A percentile compares a stretch with the other conserved stretches of the same genome.
These are phyloP conservation scores for Sarocladiaceae sp. DNA, from an alignment of 2,329 filamentous ascomycete species.

Conservation along the genomic window DNA sequence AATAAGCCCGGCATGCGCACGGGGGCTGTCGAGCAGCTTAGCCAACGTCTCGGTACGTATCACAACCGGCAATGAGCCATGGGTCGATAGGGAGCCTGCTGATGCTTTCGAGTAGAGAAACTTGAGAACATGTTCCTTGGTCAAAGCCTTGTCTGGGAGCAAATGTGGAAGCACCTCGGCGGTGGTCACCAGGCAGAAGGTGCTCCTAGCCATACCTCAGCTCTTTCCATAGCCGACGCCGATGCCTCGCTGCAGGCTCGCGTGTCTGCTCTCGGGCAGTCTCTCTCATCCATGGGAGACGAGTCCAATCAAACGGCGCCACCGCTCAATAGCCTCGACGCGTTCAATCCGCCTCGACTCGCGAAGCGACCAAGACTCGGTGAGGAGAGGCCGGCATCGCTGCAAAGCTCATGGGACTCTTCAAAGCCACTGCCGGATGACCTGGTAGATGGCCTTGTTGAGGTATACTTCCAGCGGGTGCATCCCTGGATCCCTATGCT, in stretches of 20 bases:
- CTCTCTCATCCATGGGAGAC: not conserved
- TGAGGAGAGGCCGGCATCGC: not conserved
- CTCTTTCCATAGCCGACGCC: not conserved
- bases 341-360: not conserved
- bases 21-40: constrained; percentile 29
- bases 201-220: not conserved
- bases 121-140: constrained; percentile 35
- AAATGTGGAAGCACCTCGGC: constrained; percentile 20
- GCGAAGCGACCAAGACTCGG: not conserved
- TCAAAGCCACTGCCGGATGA: constrained; percentile 19
- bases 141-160: constrained; percentile 30
- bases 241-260: not conserved
- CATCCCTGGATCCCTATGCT: constrained; percentile 33
- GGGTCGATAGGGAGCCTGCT: constrained; percentile 15
- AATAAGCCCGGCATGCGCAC: constrained; percentile 28
- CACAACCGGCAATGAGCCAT: too few relatives aligned
- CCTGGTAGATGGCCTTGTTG: constrained; percentile 27
- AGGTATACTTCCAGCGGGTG: constrained; percentile 30
- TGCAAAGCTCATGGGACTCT: not conserved
- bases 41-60: constrained; percentile 18
- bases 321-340: not conserved
- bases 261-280: not conserved
- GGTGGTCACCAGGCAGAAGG: not conserved
- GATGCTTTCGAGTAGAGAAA: constrained; percentile 13
- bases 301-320: not conserved